phyloP scores from a whole-genome alignment of 208 protist genomes.

The Leptomonas seymouri region DNA sequence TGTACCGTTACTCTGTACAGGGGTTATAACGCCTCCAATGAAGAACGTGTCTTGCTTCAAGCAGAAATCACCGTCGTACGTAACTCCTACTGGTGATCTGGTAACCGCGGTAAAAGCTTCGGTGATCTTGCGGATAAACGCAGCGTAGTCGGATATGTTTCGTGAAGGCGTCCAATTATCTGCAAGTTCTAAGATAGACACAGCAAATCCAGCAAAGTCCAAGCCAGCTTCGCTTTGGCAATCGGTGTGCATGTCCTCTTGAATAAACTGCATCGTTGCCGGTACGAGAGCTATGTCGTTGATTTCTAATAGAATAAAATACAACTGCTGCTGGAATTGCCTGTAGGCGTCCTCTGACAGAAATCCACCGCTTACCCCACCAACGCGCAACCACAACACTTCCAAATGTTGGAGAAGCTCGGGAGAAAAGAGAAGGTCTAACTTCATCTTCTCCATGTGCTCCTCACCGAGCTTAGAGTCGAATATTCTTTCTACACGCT shows the following conservation, averaged over 20 bases:
- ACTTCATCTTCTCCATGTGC: constrained; percentile 58
- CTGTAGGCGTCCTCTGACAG: constrained; percentile 61
- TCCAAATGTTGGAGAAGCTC: constrained; percentile 50
- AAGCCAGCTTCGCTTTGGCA: constrained; percentile 41
- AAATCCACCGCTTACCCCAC: constrained; percentile 23
- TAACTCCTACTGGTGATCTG: not conserved
- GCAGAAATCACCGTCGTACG: not conserved
- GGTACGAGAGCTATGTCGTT: constrained; percentile 51
- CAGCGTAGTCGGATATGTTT: constrained; percentile 41
- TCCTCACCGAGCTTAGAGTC: constrained; percentile 62
- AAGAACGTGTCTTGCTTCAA: constrained; percentile 38
- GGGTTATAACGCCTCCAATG: constrained; percentile 25
- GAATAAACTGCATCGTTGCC: constrained; percentile 49
- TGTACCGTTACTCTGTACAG: not conserved
- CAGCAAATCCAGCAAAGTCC: constrained; percentile 57
- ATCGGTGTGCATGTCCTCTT: constrained; percentile 66
- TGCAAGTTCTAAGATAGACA: constrained; percentile 74
- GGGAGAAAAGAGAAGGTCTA: constrained; percentile 43
- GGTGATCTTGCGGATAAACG: constrained; percentile 20
- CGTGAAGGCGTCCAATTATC: constrained; percentile 76
- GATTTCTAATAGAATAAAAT: constrained; percentile 52
- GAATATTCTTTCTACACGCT: constrained; percentile 57
- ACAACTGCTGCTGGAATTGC: constrained; percentile 65
- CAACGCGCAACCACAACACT: constrained; percentile 51
- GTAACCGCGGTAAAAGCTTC: constrained; percentile 3